These are phyloP conservation scores for Phytophthora sansomeana DNA, from an alignment of 352 stramenopile species.

Conservation along the genomic window DNA sequence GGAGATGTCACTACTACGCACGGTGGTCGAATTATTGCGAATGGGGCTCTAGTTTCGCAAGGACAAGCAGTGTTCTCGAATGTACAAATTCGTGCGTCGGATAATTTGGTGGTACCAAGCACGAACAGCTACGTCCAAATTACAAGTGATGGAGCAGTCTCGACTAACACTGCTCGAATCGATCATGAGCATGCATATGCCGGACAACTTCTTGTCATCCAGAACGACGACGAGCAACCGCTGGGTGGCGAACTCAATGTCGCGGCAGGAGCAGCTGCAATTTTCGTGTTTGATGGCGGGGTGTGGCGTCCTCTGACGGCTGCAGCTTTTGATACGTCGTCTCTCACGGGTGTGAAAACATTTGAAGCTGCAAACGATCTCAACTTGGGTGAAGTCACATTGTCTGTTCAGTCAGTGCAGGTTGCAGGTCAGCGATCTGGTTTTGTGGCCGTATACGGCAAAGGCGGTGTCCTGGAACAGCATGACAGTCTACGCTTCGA, in stretches of 20 bases:
- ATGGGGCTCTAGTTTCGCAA: conserved; percentile 58
- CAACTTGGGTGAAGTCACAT: conserved; percentile 75
- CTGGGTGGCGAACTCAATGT: conserved; percentile 61
- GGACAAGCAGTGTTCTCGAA: conserved; percentile 63
- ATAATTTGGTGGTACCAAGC: conserved; percentile 57
- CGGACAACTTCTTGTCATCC: conserved; percentile 76
- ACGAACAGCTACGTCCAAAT: conserved; percentile 79
- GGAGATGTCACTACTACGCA: conserved; percentile 58
- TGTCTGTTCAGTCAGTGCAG: conserved; percentile 74
- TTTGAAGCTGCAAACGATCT: conserved; percentile 76
- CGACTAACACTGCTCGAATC: conserved; percentile 49
- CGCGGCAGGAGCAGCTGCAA: conserved; percentile 55
- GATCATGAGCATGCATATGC: conserved; percentile 48
- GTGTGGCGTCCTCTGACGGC: conserved; percentile 73
- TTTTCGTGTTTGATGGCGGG: conserved; percentile 76
- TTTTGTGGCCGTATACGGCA: conserved; percentile 75
- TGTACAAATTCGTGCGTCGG: conserved; percentile 45
- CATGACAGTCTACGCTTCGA: conserved; percentile 77
- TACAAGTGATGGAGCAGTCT: conserved; percentile 51
- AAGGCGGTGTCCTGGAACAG: conserved; percentile 67
- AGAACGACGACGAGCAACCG: conserved; percentile 75
- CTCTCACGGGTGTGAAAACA: conserved; percentile 61
- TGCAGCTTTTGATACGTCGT: conserved; percentile 69
- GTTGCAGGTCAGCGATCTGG: conserved; percentile 60
- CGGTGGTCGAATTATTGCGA: conserved; percentile 58